phyloP scores from a whole-genome alignment of 2,329 filamentous ascomycete genomes.

The Eutypa lata region DNA sequence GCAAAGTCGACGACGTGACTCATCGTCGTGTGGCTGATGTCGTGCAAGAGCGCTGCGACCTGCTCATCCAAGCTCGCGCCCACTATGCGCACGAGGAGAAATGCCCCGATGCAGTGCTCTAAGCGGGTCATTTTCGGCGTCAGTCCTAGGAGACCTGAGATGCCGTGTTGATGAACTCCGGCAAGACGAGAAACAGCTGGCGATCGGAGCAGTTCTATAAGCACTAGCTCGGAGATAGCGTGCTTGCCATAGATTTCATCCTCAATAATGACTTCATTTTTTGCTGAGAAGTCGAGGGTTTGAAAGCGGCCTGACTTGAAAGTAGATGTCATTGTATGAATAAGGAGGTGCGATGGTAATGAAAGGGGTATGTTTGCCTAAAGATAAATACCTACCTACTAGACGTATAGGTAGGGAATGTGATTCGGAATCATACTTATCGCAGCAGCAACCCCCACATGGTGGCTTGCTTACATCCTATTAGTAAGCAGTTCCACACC shows the following conservation, averaged over 20 bases:
- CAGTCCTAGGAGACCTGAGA: conserved; percentile 32
- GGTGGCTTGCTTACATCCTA: no score
- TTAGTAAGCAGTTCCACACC: no score
- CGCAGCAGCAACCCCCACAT: no score
- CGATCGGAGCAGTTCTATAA: conserved; percentile 33
- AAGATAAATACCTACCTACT: neutral
- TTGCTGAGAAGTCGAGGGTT: conserved; percentile 13
- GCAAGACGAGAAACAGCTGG: conserved; percentile 29
- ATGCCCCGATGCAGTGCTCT: conserved; percentile 38
- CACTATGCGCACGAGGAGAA: conserved; percentile 34
- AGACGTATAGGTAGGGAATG: no score
- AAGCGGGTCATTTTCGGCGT: conserved; percentile 33
- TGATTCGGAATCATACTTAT: no score
- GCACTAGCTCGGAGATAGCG: conserved; percentile 31
- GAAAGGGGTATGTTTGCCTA: neutral
- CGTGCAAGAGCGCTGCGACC: conserved; percentile 35
- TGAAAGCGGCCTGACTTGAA: conserved; percentile 17
- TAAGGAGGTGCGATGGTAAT: neutral
- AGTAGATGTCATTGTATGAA: neutral
- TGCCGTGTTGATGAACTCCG: conserved; percentile 34
- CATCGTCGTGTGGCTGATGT: conserved; percentile 36
- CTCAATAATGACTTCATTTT: conserved; percentile 21
- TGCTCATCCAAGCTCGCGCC: conserved; percentile 34
- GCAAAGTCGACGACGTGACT: conserved; percentile 38
- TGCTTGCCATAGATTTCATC: conserved; percentile 34